phyloP scores from a whole-genome alignment of 1,284 basidiomycete species.

The Ceratobasidium sp. region DNA sequence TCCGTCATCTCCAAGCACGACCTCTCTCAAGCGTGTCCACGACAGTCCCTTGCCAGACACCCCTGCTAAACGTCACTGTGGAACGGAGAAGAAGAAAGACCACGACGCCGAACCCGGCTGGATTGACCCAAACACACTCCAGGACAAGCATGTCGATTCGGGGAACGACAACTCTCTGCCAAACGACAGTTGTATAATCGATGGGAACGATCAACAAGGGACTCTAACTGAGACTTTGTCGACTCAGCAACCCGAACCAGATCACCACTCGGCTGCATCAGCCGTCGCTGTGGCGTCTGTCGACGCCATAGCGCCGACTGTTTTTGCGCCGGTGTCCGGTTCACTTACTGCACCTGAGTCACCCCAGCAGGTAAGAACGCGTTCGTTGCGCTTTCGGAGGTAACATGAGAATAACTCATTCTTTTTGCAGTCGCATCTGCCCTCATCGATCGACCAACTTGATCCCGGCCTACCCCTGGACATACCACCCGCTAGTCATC shows the following conservation, averaged over 20 bases:
- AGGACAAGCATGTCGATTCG: background rate
- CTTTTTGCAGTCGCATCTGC: background rate
- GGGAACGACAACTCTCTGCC: too few relatives aligned
- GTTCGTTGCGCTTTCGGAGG: background rate
- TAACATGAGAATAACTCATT: background rate
- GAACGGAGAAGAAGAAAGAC: background rate
- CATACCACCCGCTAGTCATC: background rate
- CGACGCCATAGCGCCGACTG: background rate
- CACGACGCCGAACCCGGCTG: background rate
- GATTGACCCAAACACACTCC: background rate
- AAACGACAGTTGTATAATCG: background rate
- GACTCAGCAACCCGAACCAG: background rate
- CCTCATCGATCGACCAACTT: background rate
- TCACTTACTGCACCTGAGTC: background rate
- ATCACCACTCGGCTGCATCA: background rate
- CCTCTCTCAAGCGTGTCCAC: background rate
- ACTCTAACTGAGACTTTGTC: background rate
- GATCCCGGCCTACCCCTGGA: background rate
- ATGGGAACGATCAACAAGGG: background rate
- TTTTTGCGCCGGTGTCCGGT: background rate
- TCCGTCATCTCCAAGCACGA: background rate
- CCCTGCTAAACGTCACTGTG: background rate
- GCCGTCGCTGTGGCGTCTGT: background rate
- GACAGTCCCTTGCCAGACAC: background rate
- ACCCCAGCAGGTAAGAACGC: background rate